phyloP scores from a whole-genome alignment of 768 basidiomycete genomes.

The Rhizopogon salebrosus region DNA sequence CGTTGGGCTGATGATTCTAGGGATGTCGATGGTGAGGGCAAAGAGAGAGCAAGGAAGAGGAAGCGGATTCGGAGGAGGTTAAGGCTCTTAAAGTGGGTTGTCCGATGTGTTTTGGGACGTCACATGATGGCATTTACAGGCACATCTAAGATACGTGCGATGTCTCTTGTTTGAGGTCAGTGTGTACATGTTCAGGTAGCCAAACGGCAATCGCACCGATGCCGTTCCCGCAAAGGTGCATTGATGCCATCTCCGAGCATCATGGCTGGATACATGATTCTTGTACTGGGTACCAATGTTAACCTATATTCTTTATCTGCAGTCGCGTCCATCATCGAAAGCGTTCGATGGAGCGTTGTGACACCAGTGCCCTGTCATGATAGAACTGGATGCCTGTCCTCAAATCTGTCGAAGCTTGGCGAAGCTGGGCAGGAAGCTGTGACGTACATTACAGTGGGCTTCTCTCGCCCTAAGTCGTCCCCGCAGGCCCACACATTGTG shows the following conservation, averaged over 20 bases:
- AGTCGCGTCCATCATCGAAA: slow-evolving; percentile 73
- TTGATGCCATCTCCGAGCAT: too few relatives aligned
- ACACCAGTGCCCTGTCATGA: slow-evolving; percentile 92
- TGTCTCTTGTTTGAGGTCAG: slow-evolving; percentile 64
- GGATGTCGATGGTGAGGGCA: too few relatives aligned
- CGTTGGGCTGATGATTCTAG: slow-evolving; percentile 65
- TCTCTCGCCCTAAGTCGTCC: too few relatives aligned
- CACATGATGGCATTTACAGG: slow-evolving; percentile 6
- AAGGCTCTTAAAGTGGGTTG: slow-evolving; percentile 67
- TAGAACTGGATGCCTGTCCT: slow-evolving; percentile 89
- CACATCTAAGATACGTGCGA: too few relatives aligned
- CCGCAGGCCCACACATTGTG: too few relatives aligned
- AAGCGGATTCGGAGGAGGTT: slow-evolving; percentile 67
- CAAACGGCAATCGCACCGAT: too few relatives aligned
- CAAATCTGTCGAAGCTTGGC: slow-evolving; percentile 62
- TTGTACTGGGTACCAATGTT: slow-evolving; percentile 95
- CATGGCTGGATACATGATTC: too few relatives aligned
- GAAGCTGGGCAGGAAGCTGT: slow-evolving; percentile 71
- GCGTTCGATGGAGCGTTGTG: slow-evolving; percentile 79
- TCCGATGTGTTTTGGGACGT: slow-evolving; percentile 3
- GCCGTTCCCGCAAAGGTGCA: too few relatives aligned
- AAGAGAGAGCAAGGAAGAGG: slow-evolving; percentile 59
- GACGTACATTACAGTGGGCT: too few relatives aligned
- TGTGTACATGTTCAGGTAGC: too few relatives aligned
- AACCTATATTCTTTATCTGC: slow-evolving; percentile 76